phyloP scores from a whole-genome alignment of 176 grass and related monocot genomes.

The Alopecurus myosuroides region DNA sequence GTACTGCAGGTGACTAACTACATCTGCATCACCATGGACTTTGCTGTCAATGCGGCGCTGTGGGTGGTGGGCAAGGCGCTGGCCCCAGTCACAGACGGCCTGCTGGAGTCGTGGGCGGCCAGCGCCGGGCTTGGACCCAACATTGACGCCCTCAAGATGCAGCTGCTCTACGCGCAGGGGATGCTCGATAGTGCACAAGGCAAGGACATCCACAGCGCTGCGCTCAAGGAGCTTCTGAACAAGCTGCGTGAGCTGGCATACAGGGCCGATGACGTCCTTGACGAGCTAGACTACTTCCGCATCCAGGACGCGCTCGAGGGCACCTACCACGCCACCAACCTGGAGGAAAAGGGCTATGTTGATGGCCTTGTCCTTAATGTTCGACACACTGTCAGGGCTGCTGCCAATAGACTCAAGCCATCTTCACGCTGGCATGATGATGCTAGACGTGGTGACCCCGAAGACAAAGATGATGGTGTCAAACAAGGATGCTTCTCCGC shows the following conservation, averaged over 20 bases:
- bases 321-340: neutral
- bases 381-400: neutral
- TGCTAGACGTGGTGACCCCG: neutral
- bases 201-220: neutral
- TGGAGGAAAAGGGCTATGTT: neutral
- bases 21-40: neutral
- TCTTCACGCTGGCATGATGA: neutral
- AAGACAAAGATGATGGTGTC: neutral
- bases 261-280: neutral
- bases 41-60: neutral
- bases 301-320: neutral
- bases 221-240: neutral
- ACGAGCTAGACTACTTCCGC: neutral
- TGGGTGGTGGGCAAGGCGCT: neutral
- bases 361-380: neutral
- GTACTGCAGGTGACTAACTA: neutral
- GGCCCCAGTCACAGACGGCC: neutral
- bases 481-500: neutral
- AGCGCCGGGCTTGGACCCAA: neutral
- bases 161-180: neutral
- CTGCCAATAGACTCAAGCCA: neutral
- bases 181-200: neutral
- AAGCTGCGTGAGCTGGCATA: neutral
- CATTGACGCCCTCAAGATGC: neutral
- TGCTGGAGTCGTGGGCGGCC: neutral